phyloP scores from a whole-genome alignment of 345 rosid genomes.

The Brassica carinata region DNA sequence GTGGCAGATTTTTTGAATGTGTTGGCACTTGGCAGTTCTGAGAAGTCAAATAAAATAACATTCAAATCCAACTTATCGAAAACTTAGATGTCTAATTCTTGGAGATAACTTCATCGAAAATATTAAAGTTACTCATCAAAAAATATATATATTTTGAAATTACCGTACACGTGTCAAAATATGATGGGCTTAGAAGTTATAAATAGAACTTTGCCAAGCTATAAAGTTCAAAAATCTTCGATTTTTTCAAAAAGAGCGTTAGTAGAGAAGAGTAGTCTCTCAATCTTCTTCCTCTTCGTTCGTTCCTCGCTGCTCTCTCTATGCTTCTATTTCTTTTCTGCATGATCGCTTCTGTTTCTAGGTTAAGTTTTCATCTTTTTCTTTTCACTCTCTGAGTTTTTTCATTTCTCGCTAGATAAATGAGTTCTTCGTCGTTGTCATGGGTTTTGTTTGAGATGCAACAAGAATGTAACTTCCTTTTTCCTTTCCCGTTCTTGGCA shows the following conservation, averaged over 20 bases:
- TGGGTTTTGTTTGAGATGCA: neutral
- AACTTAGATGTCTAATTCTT: neutral
- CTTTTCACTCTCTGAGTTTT: neutral
- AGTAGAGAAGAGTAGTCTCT: neutral
- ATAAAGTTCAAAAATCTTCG: neutral
- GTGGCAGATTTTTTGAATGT: slow-evolving; percentile 43
- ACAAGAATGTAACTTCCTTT: neutral
- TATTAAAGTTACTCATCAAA: too few relatives aligned
- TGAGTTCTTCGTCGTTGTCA: neutral
- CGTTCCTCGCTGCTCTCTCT: neutral
- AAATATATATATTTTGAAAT: too few relatives aligned
- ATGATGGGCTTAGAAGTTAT: too few relatives aligned
- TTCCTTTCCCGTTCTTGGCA: neutral
- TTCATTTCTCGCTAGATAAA: neutral
- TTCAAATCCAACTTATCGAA: neutral
- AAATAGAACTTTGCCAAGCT: too few relatives aligned
- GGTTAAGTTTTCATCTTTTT: neutral
- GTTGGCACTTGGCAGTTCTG: slow-evolving; percentile 56
- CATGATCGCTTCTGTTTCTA: neutral
- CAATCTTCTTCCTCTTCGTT: neutral
- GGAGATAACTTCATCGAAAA: neutral
- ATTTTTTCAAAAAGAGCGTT: neutral
- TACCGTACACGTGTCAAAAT: too few relatives aligned
- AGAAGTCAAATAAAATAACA: neutral
- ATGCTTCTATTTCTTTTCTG: neutral